Evolutionary conservation across 108 stramenopile genomes (phyloP), one percentile per base, ranked within the genome.

Genomic region (Nitzschia sp.): DNA sequence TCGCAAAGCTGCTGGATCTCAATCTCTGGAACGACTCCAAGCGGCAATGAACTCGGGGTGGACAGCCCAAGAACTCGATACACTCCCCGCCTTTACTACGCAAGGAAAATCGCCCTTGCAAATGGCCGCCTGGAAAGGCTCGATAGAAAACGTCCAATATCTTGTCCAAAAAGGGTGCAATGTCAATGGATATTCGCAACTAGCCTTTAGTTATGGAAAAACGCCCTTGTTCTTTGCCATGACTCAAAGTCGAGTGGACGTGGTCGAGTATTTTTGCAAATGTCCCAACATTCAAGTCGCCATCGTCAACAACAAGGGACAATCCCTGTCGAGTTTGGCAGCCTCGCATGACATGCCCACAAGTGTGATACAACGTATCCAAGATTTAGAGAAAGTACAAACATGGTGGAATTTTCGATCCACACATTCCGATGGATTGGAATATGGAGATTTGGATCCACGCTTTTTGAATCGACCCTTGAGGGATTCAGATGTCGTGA

Each of bases 271-370:
- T 46, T 68, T 92, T 34, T 66, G 89, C 13, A 36, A 71, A 18
- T 29, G 49, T 1, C 38, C 32, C 0, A 61, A 72, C 9, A 86
- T 86, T 5, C 66, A 77, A 24, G 83, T 91, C 1, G 53, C 67
- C 28, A 92, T 95, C 56, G 87, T 95, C 59, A 95, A 95, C 68
- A 95, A 95, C 66, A 95, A 95, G 62, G 94, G 94, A 24, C 94
- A 95, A 62, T 86, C 82, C 27, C 77, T 85, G 9, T 81, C 74
- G 26, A 81, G 76, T 46, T 68, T 95, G 35, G 90, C 88, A 2
- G 33, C 64, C 2, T 72, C 75, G 30, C 61, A 77, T 13, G 34
- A 70, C 24, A 68, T 60, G 58, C 74, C 57, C 34, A 25, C 9
- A 13, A 25, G 11, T 3, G 6, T 32, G 0, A 21, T 63, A 15